Base-by-base conservation (phyloP, 257 asterid species). In the Forsythia suspensa region DNA sequence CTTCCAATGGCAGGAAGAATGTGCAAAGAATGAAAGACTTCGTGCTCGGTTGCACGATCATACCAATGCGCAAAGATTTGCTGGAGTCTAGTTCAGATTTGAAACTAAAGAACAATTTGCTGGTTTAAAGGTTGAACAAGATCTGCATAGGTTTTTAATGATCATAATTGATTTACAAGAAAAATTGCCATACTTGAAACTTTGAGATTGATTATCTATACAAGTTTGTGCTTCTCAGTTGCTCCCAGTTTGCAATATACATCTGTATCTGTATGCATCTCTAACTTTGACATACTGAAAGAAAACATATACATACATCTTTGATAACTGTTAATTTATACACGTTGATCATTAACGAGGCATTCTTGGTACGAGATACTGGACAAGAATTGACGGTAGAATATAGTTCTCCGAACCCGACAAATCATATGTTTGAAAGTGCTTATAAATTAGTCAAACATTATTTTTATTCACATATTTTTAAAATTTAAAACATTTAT, bases 1-100 rank as follows among this genome's bases (percentile, higher is more conserved):
- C 57, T 68, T 73, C 59, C 67, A 61, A 42, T 79, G 83, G 73
- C 89, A 87, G 91, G 89, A 84, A 75, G 93, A 89, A 84, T 84
- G 87, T 73, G 80, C 85, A 52, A 75, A 74, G 74, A 87, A 85
- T 65, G 90, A 85, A 77, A 84, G 83, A 69, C 88, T 89, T 18
- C 83, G 76, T 65, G 79, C 81, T 72, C 86, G 78, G 57, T 67
- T 74, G 55, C 75, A 69, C 18, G 76, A 75, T 68, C 78, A 20
- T 36, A 39, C 3, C 6, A 57, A 20, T n/a, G 18, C 34, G 29
- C 34, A 57, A n/a, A 57, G 69, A 24, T 61, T n/a, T 16, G 66
- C 29, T 3, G 10, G 20, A 57, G 29, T 48, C 34, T n/a, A 20
- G 34, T 8, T 57, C 24, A 7, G 66, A 57, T 57, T n/a, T 20